Evolutionary conservation across 345 rosid species (phyloP).

Genomic region (Garcia nutans): DNA sequence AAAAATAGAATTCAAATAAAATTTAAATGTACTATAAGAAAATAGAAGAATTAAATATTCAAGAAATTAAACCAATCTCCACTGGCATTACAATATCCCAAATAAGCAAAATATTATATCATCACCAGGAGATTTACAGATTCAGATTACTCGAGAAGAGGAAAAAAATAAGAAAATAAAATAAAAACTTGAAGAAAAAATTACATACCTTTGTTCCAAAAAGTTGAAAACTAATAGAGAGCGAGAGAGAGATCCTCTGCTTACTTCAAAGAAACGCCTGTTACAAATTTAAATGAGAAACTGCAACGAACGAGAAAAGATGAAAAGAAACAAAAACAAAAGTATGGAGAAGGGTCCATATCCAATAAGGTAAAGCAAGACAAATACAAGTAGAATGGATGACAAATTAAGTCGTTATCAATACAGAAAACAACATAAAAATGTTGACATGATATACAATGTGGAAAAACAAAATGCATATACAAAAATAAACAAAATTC

Average conservation of each 20-base stretch:
- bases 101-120: not conserved
- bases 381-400: constrained; percentile 8
- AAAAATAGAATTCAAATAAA: not conserved
- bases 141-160: not conserved
- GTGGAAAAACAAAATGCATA: not conserved
- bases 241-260: not conserved
- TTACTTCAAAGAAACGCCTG: constrained; percentile 7
- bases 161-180: not conserved
- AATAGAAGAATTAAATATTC: not conserved
- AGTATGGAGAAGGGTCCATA: constrained; percentile 13
- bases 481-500: not conserved
- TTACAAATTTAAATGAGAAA: constrained; percentile 14
- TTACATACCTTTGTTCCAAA: not conserved
- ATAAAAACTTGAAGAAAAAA: not conserved
- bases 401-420: not conserved
- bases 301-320: constrained; percentile 6
- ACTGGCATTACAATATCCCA: not conserved
- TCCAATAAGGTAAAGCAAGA: constrained; percentile 19
- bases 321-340: not conserved
- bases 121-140: not conserved
- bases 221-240: not conserved
- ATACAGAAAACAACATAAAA: not conserved
- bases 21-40: not conserved
- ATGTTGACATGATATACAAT: not conserved
- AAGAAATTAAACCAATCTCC: not conserved